Conservation (phyloP, 225 moss, liverwort and hornwort species). For the Antitrichia curtipendula region DNA sequence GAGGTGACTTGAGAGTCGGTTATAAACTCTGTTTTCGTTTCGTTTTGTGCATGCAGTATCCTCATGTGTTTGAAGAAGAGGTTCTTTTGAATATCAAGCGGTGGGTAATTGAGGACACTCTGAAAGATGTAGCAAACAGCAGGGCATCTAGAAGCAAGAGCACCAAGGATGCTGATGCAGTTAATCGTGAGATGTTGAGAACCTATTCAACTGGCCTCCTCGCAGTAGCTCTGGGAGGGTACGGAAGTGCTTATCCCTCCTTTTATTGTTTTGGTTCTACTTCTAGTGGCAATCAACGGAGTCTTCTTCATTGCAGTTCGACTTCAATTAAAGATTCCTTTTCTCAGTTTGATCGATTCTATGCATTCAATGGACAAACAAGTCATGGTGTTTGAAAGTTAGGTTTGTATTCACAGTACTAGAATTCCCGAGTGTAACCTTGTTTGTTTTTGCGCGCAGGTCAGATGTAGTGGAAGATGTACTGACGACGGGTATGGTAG, state of each 20-base stretch:
- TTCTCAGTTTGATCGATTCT: neutral
- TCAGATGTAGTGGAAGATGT: conserved; percentile 90
- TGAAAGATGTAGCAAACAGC: conserved; percentile 32
- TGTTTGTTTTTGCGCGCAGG: conserved; percentile 30
- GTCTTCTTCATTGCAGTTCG: neutral
- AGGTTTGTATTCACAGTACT: neutral
- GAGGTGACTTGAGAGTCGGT: neutral
- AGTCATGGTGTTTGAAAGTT: neutral
- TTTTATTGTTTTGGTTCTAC: neutral
- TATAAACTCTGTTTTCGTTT: neutral
- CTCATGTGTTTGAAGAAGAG: conserved; percentile 81
- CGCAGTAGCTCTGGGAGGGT: conserved; percentile 88
- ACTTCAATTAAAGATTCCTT: neutral
- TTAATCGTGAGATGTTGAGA: conserved; percentile 83
- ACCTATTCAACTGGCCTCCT: conserved; percentile 94
- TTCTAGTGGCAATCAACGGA: neutral
- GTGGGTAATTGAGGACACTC: conserved; percentile 77
- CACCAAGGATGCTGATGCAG: conserved; percentile 22
- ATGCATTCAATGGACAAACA: neutral
- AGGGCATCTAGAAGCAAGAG: conserved; percentile 27
- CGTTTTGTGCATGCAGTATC: conserved; percentile 49
- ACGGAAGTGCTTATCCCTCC: neutral
- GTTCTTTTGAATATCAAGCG: conserved; percentile 73
- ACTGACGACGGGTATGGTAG: conserved; percentile 89
- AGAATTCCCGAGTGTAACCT: neutral